phyloP scores from a whole-genome alignment of 106 monocot species.

The Hemerocallis citrina region DNA sequence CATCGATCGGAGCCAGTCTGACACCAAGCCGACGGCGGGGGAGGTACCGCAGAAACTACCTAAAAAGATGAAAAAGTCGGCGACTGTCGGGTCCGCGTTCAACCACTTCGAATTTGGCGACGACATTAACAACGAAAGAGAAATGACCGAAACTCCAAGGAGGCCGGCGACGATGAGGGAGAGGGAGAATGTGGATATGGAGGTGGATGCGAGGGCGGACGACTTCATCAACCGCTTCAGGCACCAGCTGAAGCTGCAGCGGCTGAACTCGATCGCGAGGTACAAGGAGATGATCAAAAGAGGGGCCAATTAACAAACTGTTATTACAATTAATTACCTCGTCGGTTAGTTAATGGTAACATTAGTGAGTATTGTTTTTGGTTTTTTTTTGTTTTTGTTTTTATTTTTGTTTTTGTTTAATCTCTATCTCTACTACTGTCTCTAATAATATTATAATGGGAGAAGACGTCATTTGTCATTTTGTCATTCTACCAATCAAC shows the following conservation, averaged over 20 bases:
- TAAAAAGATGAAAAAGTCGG: slow-evolving; percentile 16
- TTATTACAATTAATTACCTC: no score
- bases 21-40: slow-evolving; percentile 8
- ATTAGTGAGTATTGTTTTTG: no score
- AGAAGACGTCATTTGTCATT: no score
- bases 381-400: no score
- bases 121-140: neutral
- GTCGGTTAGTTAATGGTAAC: no score
- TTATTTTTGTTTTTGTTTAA: no score
- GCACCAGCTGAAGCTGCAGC: slow-evolving; percentile 70
- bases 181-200: slow-evolving; percentile 17
- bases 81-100: neutral
- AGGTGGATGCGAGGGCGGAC: slow-evolving; percentile 69
- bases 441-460: no score
- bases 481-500: no score
- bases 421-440: no score
- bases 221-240: slow-evolving; percentile 71
- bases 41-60: neutral
- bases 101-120: neutral
- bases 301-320: no score
- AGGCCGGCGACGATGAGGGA: neutral
- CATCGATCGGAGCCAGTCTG: slow-evolving; percentile 6
- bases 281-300: slow-evolving; percentile 49
- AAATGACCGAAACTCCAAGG: neutral
- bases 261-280: slow-evolving; percentile 54